Evolutionary conservation across 192 early-diverging fungal genomes (phyloP), one percentile per base, ranked within the genome.

Genomic region (Funneliformis geosporum): DNA sequence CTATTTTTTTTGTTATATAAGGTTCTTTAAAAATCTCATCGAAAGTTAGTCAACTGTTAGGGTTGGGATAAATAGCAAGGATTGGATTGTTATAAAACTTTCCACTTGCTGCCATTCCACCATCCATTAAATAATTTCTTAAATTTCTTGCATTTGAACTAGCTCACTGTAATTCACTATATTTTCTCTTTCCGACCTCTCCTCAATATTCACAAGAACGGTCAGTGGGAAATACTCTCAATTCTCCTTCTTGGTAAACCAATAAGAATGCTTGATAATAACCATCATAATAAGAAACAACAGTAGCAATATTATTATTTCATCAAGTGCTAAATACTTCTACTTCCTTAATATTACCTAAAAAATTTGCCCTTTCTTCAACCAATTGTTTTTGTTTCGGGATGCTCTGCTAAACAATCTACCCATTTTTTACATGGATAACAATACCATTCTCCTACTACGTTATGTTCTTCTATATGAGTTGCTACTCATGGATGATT

Each of bases 241-340:
- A 3, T 23, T 61, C 11, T 61, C 11, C 60, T 61, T 61, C 11
- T 7, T 7, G 5, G 11, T 61, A 61, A 61, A 61, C 25, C 25
- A 61, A 9, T 9, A 61, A 9, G 11, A 61, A 25, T 9, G 11
- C 60, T 61, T 11, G 25, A 61, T 61, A 61, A 61, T 61, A 61
- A 61, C 60, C 60, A 61, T 61, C 11, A 61, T 61, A 61, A 61
- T 61, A 23, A 61, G 60, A 3, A 61, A 61, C 9, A 3, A 61
- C 60, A 61, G 60, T 61, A 61, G 60, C 60, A 61, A 61, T 61
- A 9, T 61, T 61, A 61, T 61, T 61, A 61, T 9, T 61, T 9
- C 60, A 61, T 25, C 2, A 61, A 61, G 60, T 61, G 4, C 4
- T 9, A 61, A 61, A 61, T 61, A 3, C 11, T 5, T 61, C 60